Percentiles rank a stretch among this genome's conserved stretches.
Conservation (phyloP, 805 yeast genomes). For the Yarrowia yakushimensis region DNA sequence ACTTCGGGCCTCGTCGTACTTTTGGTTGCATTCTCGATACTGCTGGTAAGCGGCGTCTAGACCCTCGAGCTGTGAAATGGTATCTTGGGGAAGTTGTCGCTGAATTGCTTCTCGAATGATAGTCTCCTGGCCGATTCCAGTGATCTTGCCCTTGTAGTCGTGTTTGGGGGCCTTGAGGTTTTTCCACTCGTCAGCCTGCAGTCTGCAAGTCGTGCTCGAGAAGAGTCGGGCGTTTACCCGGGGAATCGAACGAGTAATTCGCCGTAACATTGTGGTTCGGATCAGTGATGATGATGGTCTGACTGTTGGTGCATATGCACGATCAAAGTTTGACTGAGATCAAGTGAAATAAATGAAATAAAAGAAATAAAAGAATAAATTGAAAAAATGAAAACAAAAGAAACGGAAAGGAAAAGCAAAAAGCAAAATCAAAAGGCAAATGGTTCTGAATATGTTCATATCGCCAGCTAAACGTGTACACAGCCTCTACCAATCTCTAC, state of each 20-base stretch:
- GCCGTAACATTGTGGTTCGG: conserved; percentile 1
- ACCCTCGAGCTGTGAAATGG: background rate
- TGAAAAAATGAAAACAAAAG: too few species aligned
- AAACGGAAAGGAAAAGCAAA: too few species aligned
- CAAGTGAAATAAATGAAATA: too few species aligned
- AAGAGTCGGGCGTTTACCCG: background rate
- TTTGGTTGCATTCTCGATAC: background rate
- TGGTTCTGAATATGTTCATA: too few species aligned
- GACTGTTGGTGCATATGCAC: background rate
- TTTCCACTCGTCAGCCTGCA: background rate
- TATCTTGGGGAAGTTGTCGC: conserved; percentile 9
- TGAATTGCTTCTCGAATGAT: background rate
- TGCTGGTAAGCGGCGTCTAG: background rate
- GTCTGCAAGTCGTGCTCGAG: background rate
- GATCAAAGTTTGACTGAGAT: too few species aligned
- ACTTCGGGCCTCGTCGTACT: background rate
- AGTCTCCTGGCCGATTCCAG: background rate
- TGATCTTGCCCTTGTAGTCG: conserved; percentile 4
- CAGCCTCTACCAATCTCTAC: too few species aligned
- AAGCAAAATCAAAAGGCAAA: too few species aligned
- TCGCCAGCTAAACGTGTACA: too few species aligned
- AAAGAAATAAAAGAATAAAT: too few species aligned
- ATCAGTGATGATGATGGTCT: background rate
- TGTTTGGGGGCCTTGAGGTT: conserved; percentile 20
- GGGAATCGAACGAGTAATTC: background rate